Evolutionary conservation across 441 rosid species (phyloP), one percentile per base, ranked within the genome.

Genomic region (Capsella rubella): DNA sequence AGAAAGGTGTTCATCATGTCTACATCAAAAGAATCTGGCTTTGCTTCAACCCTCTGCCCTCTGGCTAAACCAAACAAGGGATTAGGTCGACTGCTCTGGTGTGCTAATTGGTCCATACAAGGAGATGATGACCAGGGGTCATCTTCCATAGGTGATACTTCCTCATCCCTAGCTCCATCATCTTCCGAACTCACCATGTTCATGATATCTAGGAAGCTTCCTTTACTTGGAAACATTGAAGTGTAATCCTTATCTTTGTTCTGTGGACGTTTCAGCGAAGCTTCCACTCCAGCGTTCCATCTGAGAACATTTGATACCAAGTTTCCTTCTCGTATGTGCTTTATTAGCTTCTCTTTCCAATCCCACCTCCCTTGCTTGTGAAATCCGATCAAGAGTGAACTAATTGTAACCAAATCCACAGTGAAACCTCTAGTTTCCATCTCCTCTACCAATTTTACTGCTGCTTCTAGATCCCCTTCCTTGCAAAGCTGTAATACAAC

Each of bases 81-180:
- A 31, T 82, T 75, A 46, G 62, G 68, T 16, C 73, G 72, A 28
- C 82, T 75, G 8, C 71, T 79, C 81, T 82, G 87, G 71, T 80
- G 73, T 13, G 95, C 89, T 80, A 94, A 81, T 74, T 49, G 85
- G 81, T 89, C 99, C 94, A 92, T 86, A 72, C 88, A 71, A 3
- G 92, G 96, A 61, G 99, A 94, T 4, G 93, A 87, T 65, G 97
- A 89, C 98, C 97, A 90, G 40, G 79, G 84, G 76, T 89, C 87
- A 32, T 35, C 56, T 15, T 82, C 78, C 1, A 45, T 27, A 10
- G 74, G 73, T 35, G 63, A 11, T n/a, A 14, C 63, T 32, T 77
- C 76, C 73, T 65, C 80, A 47, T 39, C 72, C 31, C 73, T 79
- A 31, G 71, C 69, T 29, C 1, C 74, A 65, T 28, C 70, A 28